Evolutionary conservation across 176 grass and related monocot genomes (phyloP).

Genomic region (Aegilops tauschii): DNA sequence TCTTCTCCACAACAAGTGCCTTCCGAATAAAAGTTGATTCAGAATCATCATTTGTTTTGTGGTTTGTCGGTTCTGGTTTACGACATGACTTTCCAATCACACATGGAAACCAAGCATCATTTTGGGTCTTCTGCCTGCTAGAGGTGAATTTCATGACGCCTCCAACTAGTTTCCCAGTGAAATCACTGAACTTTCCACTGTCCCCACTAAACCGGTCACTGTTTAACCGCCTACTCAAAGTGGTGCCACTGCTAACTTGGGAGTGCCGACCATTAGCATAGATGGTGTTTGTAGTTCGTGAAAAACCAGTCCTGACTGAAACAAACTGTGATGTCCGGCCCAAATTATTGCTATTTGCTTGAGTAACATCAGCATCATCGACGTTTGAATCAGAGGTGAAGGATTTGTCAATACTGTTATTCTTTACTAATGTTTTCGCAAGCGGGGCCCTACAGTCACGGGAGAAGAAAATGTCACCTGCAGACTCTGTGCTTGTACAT

Average conservation of each 20-base stretch:
- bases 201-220: conserved; percentile 40
- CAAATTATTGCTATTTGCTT: conserved; percentile 39
- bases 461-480: conserved; percentile 77
- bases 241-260: conserved; percentile 29
- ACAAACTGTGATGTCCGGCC: conserved; percentile 25
- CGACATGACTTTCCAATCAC: conserved; percentile 46
- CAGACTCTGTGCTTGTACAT: conserved; percentile 59
- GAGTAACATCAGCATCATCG: conserved; percentile 1
- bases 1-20: conserved; percentile 53
- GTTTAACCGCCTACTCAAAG: conserved; percentile 33
- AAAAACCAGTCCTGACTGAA: conserved; percentile 40
- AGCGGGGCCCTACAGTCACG: conserved; percentile 49
- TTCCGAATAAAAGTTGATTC: conserved; percentile 64
- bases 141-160: conserved; percentile 58
- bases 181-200: conserved; percentile 59
- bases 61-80: conserved; percentile 31
- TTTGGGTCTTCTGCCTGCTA: conserved; percentile 54
- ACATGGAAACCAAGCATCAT: conserved; percentile 69
- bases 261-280: conserved; percentile 32
- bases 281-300: conserved; percentile 43
- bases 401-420: conserved; percentile 23
- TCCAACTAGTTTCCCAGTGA: conserved; percentile 53
- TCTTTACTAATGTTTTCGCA: conserved; percentile 36
- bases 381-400: conserved; percentile 21
- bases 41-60: conserved; percentile 34